Evolutionary conservation across 257 asterid genomes (phyloP).

Genomic region (Echites panduratus): DNA sequence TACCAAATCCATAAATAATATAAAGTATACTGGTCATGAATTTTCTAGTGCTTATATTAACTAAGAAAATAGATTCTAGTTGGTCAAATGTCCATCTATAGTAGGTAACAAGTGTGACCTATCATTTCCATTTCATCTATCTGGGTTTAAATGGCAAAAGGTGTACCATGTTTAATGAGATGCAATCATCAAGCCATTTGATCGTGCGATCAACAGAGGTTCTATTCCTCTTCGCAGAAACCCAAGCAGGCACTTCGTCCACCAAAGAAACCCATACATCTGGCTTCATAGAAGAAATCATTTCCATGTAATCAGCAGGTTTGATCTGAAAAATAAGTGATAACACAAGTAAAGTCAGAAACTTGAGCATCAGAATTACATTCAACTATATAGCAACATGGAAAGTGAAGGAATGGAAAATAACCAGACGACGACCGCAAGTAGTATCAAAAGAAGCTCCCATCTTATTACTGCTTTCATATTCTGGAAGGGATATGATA

Average conservation of each 20-base stretch:
- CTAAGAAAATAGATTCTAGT: too few relatives aligned
- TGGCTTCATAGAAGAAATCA: conserved; percentile 77
- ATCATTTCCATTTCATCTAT: not conserved
- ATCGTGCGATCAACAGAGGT: conserved; percentile 76
- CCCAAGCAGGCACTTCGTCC: conserved; percentile 97
- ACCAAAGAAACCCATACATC: conserved; percentile 76
- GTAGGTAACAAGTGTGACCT: not conserved
- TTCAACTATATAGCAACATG: not conserved
- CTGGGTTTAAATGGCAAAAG: not conserved
- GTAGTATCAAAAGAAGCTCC: conserved; percentile 97
- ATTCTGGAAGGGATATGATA: conserved; percentile 60
- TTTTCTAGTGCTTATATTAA: too few relatives aligned
- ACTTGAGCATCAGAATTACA: not conserved
- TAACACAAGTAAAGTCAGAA: not conserved
- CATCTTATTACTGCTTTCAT: conserved; percentile 48
- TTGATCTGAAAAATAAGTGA: conserved; percentile 40
- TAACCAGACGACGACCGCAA: conserved; percentile 73
- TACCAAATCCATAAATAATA: not conserved
- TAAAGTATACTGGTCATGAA: not conserved
- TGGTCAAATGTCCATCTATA: not conserved
- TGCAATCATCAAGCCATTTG: conserved; percentile 88
- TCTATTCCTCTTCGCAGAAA: conserved; percentile 71
- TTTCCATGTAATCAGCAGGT: conserved; percentile 59
- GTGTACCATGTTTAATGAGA: conserved; percentile 25
- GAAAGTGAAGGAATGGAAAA: conserved; percentile 1